Conservation (phyloP, 768 basidiomycete genomes). For the Mycena rebaudengoi region DNA sequence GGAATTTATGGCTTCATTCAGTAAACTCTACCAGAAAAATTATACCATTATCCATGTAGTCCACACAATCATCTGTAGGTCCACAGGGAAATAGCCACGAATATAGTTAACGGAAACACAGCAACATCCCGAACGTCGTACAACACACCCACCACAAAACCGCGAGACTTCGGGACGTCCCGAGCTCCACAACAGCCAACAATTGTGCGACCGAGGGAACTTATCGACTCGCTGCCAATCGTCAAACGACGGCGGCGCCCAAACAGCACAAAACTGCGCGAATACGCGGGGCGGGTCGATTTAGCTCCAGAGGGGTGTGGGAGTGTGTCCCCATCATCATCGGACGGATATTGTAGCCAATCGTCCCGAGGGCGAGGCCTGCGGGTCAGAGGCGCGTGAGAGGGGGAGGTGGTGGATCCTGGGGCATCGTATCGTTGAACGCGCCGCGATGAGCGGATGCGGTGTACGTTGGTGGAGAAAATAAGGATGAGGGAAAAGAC, state of each 20-base stretch:
- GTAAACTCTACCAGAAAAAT: too few species aligned
- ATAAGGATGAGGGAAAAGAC: constrained; percentile 65
- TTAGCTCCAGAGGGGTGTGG: constrained; percentile 10
- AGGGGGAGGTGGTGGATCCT: not conserved
- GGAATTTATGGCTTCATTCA: too few species aligned
- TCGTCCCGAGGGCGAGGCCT: constrained; percentile 13
- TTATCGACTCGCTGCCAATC: constrained; percentile 9
- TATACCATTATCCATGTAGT: not conserved
- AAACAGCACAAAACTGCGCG: constrained; percentile 22
- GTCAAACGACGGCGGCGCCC: constrained; percentile 30
- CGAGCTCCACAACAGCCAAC: constrained; percentile 11
- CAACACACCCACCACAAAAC: constrained; percentile 41
- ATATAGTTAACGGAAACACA: constrained; percentile 50
- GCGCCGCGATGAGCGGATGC: constrained; percentile 17
- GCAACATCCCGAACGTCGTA: constrained; percentile 53
- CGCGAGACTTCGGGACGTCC: constrained; percentile 11
- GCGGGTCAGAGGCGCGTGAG: constrained; percentile 8
- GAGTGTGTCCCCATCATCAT: constrained; percentile 11
- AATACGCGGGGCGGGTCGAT: constrained; percentile 10
- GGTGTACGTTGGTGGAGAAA: constrained; percentile 35
- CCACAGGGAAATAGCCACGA: constrained; percentile 50
- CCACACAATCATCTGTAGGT: constrained; percentile 28
- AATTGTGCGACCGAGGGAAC: not conserved
- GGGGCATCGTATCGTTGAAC: not conserved
- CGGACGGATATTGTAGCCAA: constrained; percentile 20